Evolutionary conservation across 176 grass and related monocot species (phyloP).

Genomic region (Canna indica): DNA sequence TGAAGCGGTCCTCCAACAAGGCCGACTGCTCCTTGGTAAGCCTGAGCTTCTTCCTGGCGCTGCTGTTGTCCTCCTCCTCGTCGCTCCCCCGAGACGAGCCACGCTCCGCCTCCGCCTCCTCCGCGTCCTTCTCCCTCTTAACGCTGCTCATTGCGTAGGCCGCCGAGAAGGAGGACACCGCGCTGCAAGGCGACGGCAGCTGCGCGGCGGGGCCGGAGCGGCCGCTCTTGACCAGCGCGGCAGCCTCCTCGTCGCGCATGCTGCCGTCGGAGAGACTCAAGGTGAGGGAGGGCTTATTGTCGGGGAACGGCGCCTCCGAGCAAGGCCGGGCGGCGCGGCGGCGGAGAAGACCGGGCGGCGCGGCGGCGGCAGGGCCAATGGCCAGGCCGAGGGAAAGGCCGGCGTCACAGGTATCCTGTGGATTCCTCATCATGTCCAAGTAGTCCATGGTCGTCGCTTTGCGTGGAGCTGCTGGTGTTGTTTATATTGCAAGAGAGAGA

Average conservation of each 20-base stretch:
- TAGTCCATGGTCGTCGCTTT: constrained; percentile 7
- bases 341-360: neutral
- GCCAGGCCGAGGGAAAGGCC: constrained; percentile 66
- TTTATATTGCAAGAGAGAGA: neutral
- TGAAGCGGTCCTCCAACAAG: constrained; percentile 84
- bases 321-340: neutral
- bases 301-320: neutral
- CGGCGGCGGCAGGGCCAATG: constrained; percentile 20
- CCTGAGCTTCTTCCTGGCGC: constrained; percentile 83
- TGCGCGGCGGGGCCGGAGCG: constrained; percentile 4
- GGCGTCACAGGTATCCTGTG: constrained; percentile 48
- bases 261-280: no score
- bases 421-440: constrained; percentile 35
- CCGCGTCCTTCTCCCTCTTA: constrained; percentile 22
- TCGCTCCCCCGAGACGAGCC: constrained; percentile 40
- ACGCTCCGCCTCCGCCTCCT: constrained; percentile 2
- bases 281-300: constrained; percentile 55
- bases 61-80: constrained; percentile 73
- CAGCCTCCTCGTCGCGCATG: no score
- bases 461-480: neutral
- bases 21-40: constrained; percentile 96
- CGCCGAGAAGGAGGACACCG: constrained; percentile 16
- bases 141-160: neutral
- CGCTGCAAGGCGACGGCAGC: constrained; percentile 22
- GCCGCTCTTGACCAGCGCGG: no score